Conservation (phyloP, 2,329 filamentous ascomycete species). For the Talaromyces atroroseus region DNA sequence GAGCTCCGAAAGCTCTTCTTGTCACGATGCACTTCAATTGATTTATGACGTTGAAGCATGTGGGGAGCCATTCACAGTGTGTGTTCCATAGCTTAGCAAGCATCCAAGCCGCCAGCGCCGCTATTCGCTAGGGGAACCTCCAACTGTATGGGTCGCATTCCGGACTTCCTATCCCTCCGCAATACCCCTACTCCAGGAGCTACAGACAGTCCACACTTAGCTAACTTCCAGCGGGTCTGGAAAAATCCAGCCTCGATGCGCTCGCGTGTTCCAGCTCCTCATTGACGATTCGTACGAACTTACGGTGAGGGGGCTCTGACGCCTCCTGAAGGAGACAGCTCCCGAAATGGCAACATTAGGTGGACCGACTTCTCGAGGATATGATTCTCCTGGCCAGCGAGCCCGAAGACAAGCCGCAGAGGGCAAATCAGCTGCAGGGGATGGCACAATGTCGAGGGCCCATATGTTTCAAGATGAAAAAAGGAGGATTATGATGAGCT, state of each 20-base stretch:
- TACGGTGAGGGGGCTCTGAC: slow-evolving; percentile 23
- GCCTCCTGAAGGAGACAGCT: slow-evolving; percentile 22
- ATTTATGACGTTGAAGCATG: slow-evolving; percentile 8
- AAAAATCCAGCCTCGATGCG: slow-evolving; percentile 5
- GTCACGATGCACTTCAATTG: neutral
- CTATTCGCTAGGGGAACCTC: slow-evolving; percentile 9
- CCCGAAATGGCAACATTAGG: slow-evolving; percentile 28
- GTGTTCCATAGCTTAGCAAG: neutral
- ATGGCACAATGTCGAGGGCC: slow-evolving; percentile 47
- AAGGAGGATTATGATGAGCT: slow-evolving; percentile 86
- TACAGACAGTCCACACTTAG: neutral
- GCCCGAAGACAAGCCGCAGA: slow-evolving; percentile 26
- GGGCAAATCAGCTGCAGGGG: slow-evolving; percentile 21
- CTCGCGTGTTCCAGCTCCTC: neutral
- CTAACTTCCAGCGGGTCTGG: slow-evolving; percentile 11
- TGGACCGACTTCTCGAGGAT: slow-evolving; percentile 30
- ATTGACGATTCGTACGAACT: neutral
- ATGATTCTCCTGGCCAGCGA: slow-evolving; percentile 24
- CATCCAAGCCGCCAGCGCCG: slow-evolving; percentile 1
- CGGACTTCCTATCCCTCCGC: neutral
- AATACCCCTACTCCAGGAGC: neutral
- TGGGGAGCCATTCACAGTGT: slow-evolving; percentile 3
- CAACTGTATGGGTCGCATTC: slow-evolving; percentile 3
- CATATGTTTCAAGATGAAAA: slow-evolving; percentile 97
- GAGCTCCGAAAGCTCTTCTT: neutral